phyloP scores from a whole-genome alignment of 176 grass and related monocot species.

The Lolium perenne region DNA sequence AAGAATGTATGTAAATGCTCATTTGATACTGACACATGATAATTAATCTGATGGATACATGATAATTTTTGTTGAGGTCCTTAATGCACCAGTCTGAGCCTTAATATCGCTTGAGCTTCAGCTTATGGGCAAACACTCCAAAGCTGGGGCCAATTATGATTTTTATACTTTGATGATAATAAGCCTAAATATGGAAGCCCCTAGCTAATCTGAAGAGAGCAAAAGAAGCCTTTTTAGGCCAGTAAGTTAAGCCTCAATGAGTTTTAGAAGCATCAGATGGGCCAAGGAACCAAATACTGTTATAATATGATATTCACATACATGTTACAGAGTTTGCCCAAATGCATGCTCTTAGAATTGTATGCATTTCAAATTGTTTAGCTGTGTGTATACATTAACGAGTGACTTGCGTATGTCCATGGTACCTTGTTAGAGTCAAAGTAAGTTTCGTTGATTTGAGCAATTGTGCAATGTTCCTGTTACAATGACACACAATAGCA shows the following conservation, averaged over 20 bases:
- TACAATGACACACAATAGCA: not conserved
- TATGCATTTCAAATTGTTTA: not conserved
- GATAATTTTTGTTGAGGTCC: conserved; percentile 4
- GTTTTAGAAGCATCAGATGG: not conserved
- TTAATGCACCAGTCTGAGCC: not conserved
- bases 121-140: not conserved
- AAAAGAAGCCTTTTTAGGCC: conserved; percentile 9
- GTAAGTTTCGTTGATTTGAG: not conserved
- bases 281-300: not conserved
- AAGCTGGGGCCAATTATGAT: conserved; percentile 4
- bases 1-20: conserved; percentile 7
- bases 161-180: not conserved
- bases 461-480: not conserved
- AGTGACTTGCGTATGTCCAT: not conserved
- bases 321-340: not conserved
- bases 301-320: not conserved
- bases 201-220: not conserved
- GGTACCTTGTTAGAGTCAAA: not conserved
- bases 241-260: not conserved
- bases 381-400: not conserved
- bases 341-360: not conserved
- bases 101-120: not conserved
- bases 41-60: conserved; percentile 13
- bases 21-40: conserved; percentile 2
- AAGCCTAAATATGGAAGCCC: not conserved